Evolutionary conservation across 73 alveolate genomes (phyloP), one percentile per base, ranked within the genome.

Genomic region (Paramecium primaurelia): DNA sequence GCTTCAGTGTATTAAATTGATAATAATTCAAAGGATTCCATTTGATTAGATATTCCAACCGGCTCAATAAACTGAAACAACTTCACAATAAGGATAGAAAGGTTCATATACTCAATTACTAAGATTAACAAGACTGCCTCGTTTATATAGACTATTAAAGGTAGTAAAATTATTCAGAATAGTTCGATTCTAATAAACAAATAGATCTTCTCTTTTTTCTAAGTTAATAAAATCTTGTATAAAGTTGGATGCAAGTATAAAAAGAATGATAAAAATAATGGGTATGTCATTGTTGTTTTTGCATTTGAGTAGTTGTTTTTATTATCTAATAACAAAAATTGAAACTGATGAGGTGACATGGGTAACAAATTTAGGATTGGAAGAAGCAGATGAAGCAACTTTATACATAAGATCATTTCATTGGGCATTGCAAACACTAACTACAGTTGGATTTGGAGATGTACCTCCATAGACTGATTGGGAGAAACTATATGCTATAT

Each of bases 231-330:
- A 90, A 54, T 58, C 20, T 16, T 85, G 34, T 49, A 12, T 71
- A 26, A 93, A 90, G n/a, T 12, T 93, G 36, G 88, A 93, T 89
- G 88, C 95, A 16, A 93, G 95, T 11, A 64, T 64, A 7, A 73
- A 71, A 49, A 88, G 93, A 73, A 89, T 93, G 94, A 49, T 93
- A 0, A 93, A 92, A 71, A 83, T 93, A 20, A 37, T 92, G 71
- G 83, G 85, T 20, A 36, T 88, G 36, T 86, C 93, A 16, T 38
- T 89, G 20, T 77, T 93, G 28, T 86, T 93, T n/a, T 84, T 93
- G 8, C 96, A 93, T 93, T 73, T 93, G 64, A 83, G 80, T n/a
- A 51, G 93, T 73, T 93, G 96, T 54, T 93, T 93, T 73, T 89
- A 90, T 51, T 93, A 59, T 47, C 30, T 89, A 58, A 71, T 90